Evolutionary conservation across 257 asterid species (phyloP).

Genomic region (Solanum bulbocastanum): DNA sequence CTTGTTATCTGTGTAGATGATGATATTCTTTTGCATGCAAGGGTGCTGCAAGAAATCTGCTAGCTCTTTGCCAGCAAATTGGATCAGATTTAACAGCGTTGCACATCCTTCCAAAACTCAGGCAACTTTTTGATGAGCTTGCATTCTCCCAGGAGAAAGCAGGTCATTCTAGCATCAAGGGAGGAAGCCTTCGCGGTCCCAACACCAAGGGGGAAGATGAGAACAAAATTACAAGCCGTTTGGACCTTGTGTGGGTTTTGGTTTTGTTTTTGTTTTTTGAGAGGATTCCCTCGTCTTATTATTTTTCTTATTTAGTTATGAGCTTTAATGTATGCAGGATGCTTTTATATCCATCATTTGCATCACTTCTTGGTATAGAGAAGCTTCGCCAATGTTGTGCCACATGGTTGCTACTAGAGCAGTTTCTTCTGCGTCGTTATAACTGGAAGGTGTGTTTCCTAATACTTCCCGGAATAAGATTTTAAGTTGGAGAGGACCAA

Average conservation of each 20-base stretch:
- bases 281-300: not conserved
- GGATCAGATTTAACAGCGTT: constrained; percentile 74
- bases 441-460: constrained; percentile 69
- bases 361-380: constrained; percentile 91
- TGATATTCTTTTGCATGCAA: constrained; percentile 25
- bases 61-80: constrained; percentile 75
- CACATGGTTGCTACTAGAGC: constrained; percentile 94
- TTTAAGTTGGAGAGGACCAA: constrained; percentile 2
- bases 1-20: constrained; percentile 7
- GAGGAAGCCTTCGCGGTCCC: constrained; percentile 29
- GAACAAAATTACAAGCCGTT: constrained; percentile 44
- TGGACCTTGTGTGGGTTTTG: constrained; percentile 69
- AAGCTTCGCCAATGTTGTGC: constrained; percentile 93
- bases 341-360: constrained; percentile 78
- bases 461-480: not conserved
- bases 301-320: not conserved
- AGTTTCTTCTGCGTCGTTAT: constrained; percentile 70
- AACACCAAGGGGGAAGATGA: constrained; percentile 30
- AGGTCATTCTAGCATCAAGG: constrained; percentile 20
- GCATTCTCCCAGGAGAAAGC: constrained; percentile 68
- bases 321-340: constrained; percentile 41
- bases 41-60: constrained; percentile 70
- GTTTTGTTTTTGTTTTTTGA: constrained; percentile 15
- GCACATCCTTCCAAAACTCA: constrained; percentile 81
- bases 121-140: constrained; percentile 68